Percentiles rank a stretch among this genome's conserved stretches.
Evolutionary conservation across 805 yeast genomes (phyloP).

Genomic region (Blastobotrys terrestris): DNA sequence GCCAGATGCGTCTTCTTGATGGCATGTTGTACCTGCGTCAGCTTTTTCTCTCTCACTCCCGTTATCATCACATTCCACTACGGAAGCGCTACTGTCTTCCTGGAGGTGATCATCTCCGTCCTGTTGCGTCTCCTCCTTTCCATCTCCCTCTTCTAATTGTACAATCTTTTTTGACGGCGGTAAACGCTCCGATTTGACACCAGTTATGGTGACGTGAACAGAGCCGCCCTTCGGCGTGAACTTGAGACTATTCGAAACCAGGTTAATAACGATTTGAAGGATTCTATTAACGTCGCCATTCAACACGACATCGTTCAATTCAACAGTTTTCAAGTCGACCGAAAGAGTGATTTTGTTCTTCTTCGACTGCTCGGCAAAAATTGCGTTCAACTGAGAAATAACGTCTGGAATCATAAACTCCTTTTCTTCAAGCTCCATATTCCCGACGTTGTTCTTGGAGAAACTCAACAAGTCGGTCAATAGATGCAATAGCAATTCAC

Average conservation of each 20-base stretch:
- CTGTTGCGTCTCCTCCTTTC: not conserved
- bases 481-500: slow-evolving; percentile 81
- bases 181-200: not conserved
- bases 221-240: slow-evolving; percentile 64
- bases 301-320: slow-evolving; percentile 48
- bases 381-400: slow-evolving; percentile 71
- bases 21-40: too few species aligned
- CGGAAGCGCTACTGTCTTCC: too few species aligned
- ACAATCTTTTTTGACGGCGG: not conserved
- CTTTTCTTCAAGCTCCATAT: slow-evolving; percentile 75
- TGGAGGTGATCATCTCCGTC: not conserved
- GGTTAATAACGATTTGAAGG: slow-evolving; percentile 81
- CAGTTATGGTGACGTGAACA: slow-evolving; percentile 12
- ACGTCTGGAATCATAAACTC: slow-evolving; percentile 72
- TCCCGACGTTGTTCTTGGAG: slow-evolving; percentile 76
- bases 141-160: not conserved
- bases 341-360: slow-evolving; percentile 69
- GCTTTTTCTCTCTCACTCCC: too few species aligned
- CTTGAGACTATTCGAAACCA: slow-evolving; percentile 83
- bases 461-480: slow-evolving; percentile 85
- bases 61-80: too few species aligned
- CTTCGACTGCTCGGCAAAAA: slow-evolving; percentile 46
- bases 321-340: slow-evolving; percentile 51
- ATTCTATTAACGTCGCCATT: slow-evolving; percentile 86
- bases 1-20: too few species aligned